Conservation (phyloP, 257 asterid species). For the Cordia subcordata region DNA sequence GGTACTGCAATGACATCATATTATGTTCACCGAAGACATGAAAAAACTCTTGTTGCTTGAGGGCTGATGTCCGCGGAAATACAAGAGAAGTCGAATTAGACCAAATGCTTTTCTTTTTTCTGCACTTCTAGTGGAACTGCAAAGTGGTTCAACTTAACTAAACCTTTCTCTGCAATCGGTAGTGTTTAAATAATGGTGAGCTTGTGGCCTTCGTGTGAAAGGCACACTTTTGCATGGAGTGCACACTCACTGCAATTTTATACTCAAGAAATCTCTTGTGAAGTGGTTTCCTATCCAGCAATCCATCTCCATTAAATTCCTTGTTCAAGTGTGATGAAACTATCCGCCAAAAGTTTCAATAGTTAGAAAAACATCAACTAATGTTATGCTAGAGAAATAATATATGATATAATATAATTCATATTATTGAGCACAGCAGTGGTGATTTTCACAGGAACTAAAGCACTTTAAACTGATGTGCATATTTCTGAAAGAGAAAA, state of each 20-base stretch:
- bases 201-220: constrained; percentile 3
- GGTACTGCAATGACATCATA: no score
- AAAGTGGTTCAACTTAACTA: neutral
- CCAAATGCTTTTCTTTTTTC: no score
- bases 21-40: no score
- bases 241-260: constrained; percentile 2
- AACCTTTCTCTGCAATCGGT: neutral
- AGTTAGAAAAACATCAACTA: no score
- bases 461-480: no score
- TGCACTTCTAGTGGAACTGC: no score
- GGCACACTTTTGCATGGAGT: neutral
- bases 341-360: neutral
- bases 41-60: no score
- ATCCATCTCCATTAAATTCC: neutral
- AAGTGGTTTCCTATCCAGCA: neutral
- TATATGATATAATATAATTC: no score
- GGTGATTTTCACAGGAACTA: no score
- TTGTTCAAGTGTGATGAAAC: neutral
- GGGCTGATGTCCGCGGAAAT: neutral
- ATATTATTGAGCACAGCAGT: no score
- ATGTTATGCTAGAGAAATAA: no score
- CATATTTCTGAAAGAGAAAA: no score
- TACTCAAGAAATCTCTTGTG: neutral
- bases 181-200: neutral
- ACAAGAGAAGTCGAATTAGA: neutral